Base-by-base conservation (phyloP, 495 filamentous ascomycete species). In the Xylaria bambusicola region DNA sequence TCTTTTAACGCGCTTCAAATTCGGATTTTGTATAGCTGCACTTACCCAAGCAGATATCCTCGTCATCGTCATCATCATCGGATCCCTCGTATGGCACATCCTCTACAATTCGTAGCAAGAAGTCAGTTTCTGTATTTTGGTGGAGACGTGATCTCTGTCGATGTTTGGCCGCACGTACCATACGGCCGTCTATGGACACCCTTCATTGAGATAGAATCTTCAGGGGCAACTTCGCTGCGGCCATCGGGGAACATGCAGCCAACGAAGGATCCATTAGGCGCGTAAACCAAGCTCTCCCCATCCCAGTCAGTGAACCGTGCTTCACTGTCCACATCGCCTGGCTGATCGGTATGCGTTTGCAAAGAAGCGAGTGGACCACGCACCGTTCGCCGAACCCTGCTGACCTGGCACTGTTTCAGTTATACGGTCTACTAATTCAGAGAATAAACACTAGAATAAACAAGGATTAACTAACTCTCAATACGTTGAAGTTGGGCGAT, bases 121-220 rank as follows among this genome's bases (percentile, higher is more conserved):
- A 44, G 18, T 54, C 17, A 44, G 24, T n/a, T 8, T 7, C 21
- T 21, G 12, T 26, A 8, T 45, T 0, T 35, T 17, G 24, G 13
- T 29, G 20, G 8, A 27, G 12, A n/a, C 4, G n/a, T 13, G 24
- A 7, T 6, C 6, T 18, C 23, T n/a, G 12, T 12, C 12, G 35
- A 23, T 13, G 17, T 8, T 1, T 26, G 18, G 2, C n/a, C 27
- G 1, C 26, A 15, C 52, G 21, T 46, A 56, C 52, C 18, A 35
- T 35, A 46, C 6, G 40, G 41, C 12, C 2, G 17, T 24, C 52
- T 17, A 46, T 46, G 27, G 1, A 44, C 12, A 56, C 24, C 27
- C 36, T 20, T 56, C 52, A 56, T 24, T 0, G 27, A 45, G 13
- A 56, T 23, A 8, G 52, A 56, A 27, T 56, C 52, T 5, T 35